Evolutionary conservation across 2,329 filamentous ascomycete genomes (phyloP).

Genomic region (Lecanicillium sp.): DNA sequence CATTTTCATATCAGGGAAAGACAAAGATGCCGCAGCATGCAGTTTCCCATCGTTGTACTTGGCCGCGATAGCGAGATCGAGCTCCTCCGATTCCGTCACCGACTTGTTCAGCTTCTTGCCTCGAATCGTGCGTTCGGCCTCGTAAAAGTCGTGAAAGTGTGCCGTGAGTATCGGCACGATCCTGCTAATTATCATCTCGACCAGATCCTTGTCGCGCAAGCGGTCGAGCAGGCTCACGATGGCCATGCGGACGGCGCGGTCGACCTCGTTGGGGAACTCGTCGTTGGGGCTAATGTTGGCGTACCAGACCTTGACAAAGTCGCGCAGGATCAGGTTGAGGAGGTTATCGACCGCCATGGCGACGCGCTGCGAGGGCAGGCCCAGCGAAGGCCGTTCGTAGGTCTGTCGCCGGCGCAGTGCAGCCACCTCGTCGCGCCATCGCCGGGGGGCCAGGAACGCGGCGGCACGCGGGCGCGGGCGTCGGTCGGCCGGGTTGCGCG

Average conservation of each 20-base stretch:
- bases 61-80: constrained; percentile 90
- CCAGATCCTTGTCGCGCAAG: constrained; percentile 70
- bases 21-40: constrained; percentile 77
- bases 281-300: constrained; percentile 73
- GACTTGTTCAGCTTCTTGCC: constrained; percentile 83
- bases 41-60: constrained; percentile 87
- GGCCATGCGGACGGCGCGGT: constrained; percentile 69
- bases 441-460: constrained; percentile 54
- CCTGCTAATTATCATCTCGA: constrained; percentile 73
- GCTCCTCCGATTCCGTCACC: constrained; percentile 92
- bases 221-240: constrained; percentile 66
- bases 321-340: constrained; percentile 67
- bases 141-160: constrained; percentile 85
- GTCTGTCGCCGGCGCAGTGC: constrained; percentile 58
- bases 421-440: constrained; percentile 66
- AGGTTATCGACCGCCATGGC: constrained; percentile 76
- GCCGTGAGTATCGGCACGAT: constrained; percentile 82
- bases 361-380: constrained; percentile 68
- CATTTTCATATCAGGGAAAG: constrained; percentile 76
- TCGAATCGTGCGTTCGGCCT: constrained; percentile 79
- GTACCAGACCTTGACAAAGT: constrained; percentile 90
- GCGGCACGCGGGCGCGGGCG: constrained; percentile 38
- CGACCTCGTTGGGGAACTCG: constrained; percentile 79
- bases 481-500: constrained; percentile 41
- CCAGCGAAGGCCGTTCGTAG: constrained; percentile 65